A percentile compares a stretch with the other conserved stretches of the same genome.
phyloP scores from a whole-genome alignment of 331 rosid genomes.

The Saraca asoca region DNA sequence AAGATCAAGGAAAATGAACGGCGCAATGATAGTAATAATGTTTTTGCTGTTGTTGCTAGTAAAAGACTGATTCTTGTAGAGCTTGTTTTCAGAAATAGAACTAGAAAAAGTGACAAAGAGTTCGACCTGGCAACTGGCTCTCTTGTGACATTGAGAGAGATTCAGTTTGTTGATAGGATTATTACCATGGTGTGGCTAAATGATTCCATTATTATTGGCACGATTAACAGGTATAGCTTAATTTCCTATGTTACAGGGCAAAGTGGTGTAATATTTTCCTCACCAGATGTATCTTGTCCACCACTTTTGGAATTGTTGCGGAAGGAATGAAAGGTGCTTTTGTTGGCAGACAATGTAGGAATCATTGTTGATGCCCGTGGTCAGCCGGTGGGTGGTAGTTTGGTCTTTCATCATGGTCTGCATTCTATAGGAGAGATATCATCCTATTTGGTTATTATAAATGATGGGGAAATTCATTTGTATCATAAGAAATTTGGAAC shows the following conservation, averaged over 20 bases:
- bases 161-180: conserved; percentile 79
- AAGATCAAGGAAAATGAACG: conserved; percentile 56
- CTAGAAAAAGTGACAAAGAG: conserved; percentile 55
- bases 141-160: conserved; percentile 68
- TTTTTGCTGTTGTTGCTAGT: conserved; percentile 61
- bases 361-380: conserved; percentile 66
- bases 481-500: conserved; percentile 80
- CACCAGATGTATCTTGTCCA: conserved; percentile 73
- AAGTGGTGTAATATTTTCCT: conserved; percentile 68
- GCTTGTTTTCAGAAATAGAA: conserved; percentile 56
- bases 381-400: conserved; percentile 86
- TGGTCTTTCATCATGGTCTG: conserved; percentile 64
- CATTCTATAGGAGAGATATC: conserved; percentile 84
- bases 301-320: conserved; percentile 69
- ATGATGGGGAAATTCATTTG: conserved; percentile 75
- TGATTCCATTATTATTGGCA: conserved; percentile 76
- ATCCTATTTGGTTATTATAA: conserved; percentile 72
- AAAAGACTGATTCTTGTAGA: conserved; percentile 69
- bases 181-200: conserved; percentile 80
- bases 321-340: conserved; percentile 79
- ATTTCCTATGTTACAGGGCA: conserved; percentile 77
- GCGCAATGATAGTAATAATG: conserved; percentile 51
- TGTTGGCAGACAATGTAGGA: conserved; percentile 93
- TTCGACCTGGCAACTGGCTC: conserved; percentile 44
- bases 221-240: conserved; percentile 68